phyloP scores from a whole-genome alignment of 2,329 filamentous ascomycete genomes.

The Dothistroma pini region DNA sequence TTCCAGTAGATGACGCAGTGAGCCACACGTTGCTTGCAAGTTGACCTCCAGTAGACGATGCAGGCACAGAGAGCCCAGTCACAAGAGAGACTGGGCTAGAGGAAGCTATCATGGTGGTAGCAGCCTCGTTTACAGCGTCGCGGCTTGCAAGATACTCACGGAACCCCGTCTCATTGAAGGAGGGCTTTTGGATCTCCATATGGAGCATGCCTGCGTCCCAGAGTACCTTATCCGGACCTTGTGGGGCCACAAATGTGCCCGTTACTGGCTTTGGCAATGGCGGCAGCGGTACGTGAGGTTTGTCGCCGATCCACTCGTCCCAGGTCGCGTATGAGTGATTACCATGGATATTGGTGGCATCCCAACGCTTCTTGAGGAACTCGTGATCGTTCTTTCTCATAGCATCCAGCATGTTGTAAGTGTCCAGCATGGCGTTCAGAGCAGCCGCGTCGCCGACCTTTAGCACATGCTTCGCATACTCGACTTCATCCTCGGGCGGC shows the following conservation, averaged over 20 bases:
- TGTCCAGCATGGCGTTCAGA: not conserved
- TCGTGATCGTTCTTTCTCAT: not conserved
- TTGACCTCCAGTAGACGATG: too few relatives aligned
- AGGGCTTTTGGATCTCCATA: not conserved
- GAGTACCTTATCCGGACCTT: not conserved
- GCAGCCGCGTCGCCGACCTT: not conserved
- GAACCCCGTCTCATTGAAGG: not conserved
- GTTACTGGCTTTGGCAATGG: not conserved
- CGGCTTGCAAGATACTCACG: not conserved
- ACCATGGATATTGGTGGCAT: not conserved
- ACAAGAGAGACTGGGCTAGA: too few relatives aligned
- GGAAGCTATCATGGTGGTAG: too few relatives aligned
- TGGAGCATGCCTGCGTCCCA: not conserved
- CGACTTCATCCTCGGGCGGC: not conserved
- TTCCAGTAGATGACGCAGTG: too few relatives aligned
- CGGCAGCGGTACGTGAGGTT: not conserved
- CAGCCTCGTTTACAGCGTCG: too few relatives aligned
- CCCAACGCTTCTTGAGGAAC: not conserved
- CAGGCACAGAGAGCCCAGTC: too few relatives aligned
- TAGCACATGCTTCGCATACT: not conserved
- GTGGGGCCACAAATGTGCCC: not conserved
- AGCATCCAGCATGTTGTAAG: not conserved
- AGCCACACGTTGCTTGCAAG: too few relatives aligned
- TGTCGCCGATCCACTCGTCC: not conserved
- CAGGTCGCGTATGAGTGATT: not conserved